A percentile compares a stretch with the other conserved stretches of the same genome.
phyloP scores from a whole-genome alignment of 768 basidiomycete genomes.

The Dioszegia hungarica region DNA sequence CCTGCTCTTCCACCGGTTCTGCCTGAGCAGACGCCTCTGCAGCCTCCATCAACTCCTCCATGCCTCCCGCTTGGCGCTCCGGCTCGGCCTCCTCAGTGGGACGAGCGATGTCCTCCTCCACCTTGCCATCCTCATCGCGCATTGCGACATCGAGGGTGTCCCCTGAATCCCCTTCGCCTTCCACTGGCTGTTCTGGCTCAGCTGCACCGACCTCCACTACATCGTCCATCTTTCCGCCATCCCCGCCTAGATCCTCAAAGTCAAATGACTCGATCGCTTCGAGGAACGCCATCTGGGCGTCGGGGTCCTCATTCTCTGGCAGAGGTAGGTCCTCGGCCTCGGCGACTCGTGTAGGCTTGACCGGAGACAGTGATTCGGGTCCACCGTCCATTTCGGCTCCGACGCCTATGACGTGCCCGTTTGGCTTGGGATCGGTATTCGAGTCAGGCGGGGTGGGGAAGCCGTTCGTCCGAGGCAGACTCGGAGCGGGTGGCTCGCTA shows the following conservation, averaged over 20 bases:
- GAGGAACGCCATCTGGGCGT: neutral
- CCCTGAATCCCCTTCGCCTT: neutral
- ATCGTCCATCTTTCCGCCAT: neutral
- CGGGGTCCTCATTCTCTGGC: neutral
- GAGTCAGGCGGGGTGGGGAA: no score
- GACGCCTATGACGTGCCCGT: no score
- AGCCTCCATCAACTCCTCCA: neutral
- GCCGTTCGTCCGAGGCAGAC: no score
- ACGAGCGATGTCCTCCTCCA: neutral
- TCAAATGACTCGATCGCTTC: constrained; percentile 3
- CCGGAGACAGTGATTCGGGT: no score
- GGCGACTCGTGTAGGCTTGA: no score
- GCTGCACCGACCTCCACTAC: neutral
- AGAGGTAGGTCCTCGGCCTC: neutral
- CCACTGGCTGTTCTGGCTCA: constrained; percentile 7
- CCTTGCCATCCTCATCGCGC: neutral
- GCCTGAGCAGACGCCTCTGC: constrained; percentile 6
- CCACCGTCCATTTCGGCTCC: no score
- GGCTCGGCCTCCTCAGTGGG: neutral
- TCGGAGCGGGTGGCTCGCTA: no score
- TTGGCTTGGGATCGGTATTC: no score
- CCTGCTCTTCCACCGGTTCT: constrained; percentile 1
- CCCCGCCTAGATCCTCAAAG: neutral
- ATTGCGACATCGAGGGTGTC: neutral
- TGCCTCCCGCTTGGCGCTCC: neutral